These are phyloP conservation scores for Aschersonia sp. DNA, from an alignment of 2,329 filamentous ascomycete species.

Conservation along the genomic window DNA sequence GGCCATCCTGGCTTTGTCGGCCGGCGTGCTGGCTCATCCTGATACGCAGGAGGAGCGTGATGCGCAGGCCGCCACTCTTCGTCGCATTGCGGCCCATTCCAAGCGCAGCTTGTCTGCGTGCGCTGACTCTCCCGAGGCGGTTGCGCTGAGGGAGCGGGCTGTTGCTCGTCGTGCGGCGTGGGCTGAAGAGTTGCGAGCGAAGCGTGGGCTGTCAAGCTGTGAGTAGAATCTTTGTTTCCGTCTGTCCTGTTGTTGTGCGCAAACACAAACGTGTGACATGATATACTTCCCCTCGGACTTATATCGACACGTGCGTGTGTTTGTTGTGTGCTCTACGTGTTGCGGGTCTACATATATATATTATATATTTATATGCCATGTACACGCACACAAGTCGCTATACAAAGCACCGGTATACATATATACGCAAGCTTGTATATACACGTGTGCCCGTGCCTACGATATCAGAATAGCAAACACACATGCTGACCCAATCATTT, in stretches of 20 bases:
- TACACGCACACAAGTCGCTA: too few species aligned
- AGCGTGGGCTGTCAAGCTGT: slow-evolving; percentile 4
- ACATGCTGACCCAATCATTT: too few species aligned
- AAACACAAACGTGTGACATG: too few species aligned
- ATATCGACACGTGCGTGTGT: too few species aligned
- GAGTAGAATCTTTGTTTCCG: not conserved
- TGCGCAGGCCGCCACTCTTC: not conserved
- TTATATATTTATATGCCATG: too few species aligned
- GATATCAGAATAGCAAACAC: too few species aligned
- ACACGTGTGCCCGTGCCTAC: too few species aligned
- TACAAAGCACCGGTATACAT: too few species aligned
- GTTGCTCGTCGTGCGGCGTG: slow-evolving; percentile 4
- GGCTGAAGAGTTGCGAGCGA: slow-evolving; percentile 4
- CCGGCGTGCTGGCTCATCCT: slow-evolving; percentile 9
- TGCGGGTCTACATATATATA: too few species aligned
- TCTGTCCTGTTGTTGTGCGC: not conserved
- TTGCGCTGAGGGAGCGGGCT: slow-evolving; percentile 4
- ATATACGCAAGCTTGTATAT: too few species aligned
- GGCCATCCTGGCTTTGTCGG: slow-evolving; percentile 12
- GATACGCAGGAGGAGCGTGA: slow-evolving; percentile 3
- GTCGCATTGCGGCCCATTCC: slow-evolving; percentile 4
- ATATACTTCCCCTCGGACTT: too few species aligned
- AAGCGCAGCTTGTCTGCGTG: slow-evolving; percentile 4
- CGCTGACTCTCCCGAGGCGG: slow-evolving; percentile 1
- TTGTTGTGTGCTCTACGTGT: too few species aligned